A percentile compares a stretch with the other conserved stretches of the same genome.
Conservation (phyloP, 148 eudicot species). For the Amaranthus cruentus region DNA sequence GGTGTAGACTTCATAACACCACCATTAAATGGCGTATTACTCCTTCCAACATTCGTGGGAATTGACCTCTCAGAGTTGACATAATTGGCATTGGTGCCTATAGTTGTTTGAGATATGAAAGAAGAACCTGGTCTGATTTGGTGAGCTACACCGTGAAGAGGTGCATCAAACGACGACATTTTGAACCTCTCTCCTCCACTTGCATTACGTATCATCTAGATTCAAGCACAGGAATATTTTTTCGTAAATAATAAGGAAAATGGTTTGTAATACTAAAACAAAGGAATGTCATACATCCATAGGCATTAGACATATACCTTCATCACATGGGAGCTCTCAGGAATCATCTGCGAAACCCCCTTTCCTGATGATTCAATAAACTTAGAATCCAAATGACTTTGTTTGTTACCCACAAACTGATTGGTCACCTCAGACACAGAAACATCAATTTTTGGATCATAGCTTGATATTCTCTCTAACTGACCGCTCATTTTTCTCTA, state of each 20-base stretch:
- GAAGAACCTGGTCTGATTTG: constrained; percentile 45
- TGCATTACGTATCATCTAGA: constrained; percentile 53
- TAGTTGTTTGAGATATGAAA: constrained; percentile 35
- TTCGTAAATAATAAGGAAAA: not conserved
- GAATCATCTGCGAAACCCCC: constrained; percentile 33
- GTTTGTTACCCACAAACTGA: constrained; percentile 42
- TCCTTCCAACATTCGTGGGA: constrained; percentile 37
- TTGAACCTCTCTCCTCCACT: constrained; percentile 48
- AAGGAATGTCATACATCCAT: not conserved
- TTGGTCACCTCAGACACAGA: constrained; percentile 44
- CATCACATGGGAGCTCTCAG: constrained; percentile 48
- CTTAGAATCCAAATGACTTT: constrained; percentile 52
- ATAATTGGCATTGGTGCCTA: constrained; percentile 30
- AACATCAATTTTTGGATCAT: constrained; percentile 49
- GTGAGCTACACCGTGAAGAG: constrained; percentile 37
- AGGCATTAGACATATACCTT: constrained; percentile 34
- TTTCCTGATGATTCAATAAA: constrained; percentile 50
- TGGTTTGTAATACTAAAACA: not conserved
- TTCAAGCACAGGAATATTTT: constrained; percentile 10
- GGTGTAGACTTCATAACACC: constrained; percentile 42
- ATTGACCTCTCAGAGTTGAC: constrained; percentile 49
- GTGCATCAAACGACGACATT: constrained; percentile 40
- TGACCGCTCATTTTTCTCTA: constrained; percentile 45
- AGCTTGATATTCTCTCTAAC: constrained; percentile 52
- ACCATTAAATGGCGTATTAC: constrained; percentile 42